phyloP scores from a whole-genome alignment of 306 rosid genomes.

The Biancaea sappan region DNA sequence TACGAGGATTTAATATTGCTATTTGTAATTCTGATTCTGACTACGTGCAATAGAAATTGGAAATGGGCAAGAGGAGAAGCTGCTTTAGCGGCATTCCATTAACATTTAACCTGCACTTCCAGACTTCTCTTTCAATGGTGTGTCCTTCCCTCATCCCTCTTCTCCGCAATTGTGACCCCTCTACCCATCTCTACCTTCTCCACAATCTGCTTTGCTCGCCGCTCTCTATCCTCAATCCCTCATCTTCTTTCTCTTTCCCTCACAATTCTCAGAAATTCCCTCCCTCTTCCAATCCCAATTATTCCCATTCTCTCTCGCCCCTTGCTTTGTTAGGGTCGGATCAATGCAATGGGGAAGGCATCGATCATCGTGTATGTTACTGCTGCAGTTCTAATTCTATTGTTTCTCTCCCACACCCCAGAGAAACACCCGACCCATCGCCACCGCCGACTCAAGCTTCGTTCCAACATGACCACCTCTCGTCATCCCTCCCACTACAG shows the following conservation, averaged over 20 bases:
- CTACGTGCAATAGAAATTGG: too few species aligned
- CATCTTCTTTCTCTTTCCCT: neutral
- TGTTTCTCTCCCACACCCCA: slow-evolving; percentile 70
- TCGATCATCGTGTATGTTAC: slow-evolving; percentile 62
- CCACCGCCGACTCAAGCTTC: slow-evolving; percentile 89
- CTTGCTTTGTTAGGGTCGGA: neutral
- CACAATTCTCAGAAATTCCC: too few species aligned
- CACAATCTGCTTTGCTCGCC: too few species aligned
- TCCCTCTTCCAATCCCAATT: too few species aligned
- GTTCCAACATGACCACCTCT: slow-evolving; percentile 58
- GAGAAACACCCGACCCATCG: slow-evolving; percentile 47
- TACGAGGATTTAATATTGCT: too few species aligned
- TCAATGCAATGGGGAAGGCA: slow-evolving; percentile 58
- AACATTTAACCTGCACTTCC: too few species aligned
- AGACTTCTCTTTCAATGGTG: neutral
- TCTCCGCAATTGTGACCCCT: neutral
- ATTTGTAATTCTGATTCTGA: too few species aligned
- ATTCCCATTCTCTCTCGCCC: neutral
- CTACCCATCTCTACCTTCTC: neutral
- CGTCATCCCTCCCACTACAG: slow-evolving; percentile 43
- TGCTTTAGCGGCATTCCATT: neutral
- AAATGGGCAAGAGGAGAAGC: neutral
- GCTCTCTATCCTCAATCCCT: neutral
- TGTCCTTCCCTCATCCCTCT: too few species aligned
- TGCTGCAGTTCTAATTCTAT: slow-evolving; percentile 48